Percentiles rank a stretch among this genome's conserved stretches.
phyloP scores from a whole-genome alignment of 129 eudicot genomes.

The Escallonia rubra region DNA sequence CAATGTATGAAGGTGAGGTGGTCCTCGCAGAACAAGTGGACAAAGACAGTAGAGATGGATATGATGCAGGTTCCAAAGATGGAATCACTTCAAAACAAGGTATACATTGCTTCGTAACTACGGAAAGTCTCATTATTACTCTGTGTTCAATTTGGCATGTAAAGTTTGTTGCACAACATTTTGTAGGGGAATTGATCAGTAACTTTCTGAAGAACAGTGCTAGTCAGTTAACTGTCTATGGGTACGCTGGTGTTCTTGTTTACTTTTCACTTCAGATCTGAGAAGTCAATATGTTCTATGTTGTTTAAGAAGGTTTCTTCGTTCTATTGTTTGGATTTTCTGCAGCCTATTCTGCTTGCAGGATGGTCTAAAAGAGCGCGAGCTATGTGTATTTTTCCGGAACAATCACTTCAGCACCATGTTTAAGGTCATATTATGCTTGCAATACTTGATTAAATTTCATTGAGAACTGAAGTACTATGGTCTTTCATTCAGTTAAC shows the following conservation, averaged over 20 bases:
- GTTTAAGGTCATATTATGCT: constrained; percentile 66
- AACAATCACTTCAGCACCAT: constrained; percentile 98
- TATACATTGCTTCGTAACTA: constrained; percentile 4
- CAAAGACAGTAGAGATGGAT: constrained; percentile 19
- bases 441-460: background rate
- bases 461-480: background rate
- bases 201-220: constrained; percentile 76
- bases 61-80: constrained; percentile 27
- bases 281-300: constrained; percentile 1
- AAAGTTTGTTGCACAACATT: no score
- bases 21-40: constrained; percentile 71
- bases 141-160: no score
- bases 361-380: constrained; percentile 80
- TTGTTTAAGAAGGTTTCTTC: constrained; percentile 8
- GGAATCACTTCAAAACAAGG: constrained; percentile 63
- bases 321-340: constrained; percentile 16
- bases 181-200: constrained; percentile 62
- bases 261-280: background rate
- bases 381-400: constrained; percentile 89
- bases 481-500: background rate
- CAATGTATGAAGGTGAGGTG: constrained; percentile 91
- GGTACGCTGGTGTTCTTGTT: constrained; percentile 36
- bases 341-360: constrained; percentile 74
- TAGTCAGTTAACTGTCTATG: constrained; percentile 76
- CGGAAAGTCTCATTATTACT: no score